Evolutionary conservation across 495 filamentous ascomycete species (phyloP).

Genomic region (Aspergillus asperescens): DNA sequence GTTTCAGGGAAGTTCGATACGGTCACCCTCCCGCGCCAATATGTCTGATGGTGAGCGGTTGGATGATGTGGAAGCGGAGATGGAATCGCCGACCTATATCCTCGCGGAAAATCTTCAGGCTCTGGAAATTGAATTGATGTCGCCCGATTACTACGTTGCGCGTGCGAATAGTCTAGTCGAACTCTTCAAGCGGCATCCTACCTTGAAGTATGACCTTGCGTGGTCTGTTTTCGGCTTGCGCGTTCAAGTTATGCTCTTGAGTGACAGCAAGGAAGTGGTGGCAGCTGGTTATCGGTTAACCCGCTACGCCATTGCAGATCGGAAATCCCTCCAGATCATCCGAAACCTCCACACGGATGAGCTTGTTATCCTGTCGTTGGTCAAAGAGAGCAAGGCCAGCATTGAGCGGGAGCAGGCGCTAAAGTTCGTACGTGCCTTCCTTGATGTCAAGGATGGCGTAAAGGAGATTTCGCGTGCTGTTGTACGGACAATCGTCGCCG

Average conservation of each 20-base stretch:
- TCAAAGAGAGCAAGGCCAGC: conserved; percentile 91
- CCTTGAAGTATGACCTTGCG: conserved; percentile 89
- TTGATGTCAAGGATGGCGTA: conserved; percentile 92
- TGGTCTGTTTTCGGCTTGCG: conserved; percentile 92
- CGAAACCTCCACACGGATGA: conserved; percentile 84
- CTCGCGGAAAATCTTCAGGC: conserved; percentile 84
- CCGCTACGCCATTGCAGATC: conserved; percentile 89
- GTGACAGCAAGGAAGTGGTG: conserved; percentile 90
- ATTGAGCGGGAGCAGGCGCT: conserved; percentile 95
- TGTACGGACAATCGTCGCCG: conserved; percentile 77
- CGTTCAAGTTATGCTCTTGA: conserved; percentile 91
- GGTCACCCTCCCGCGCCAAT: conserved; percentile 57
- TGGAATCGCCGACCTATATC: conserved; percentile 85
- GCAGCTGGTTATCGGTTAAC: conserved; percentile 91
- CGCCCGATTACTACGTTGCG: conserved; percentile 89
- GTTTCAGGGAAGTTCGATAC: conserved; percentile 59
- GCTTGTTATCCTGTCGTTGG: conserved; percentile 82
- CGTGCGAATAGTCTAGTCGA: conserved; percentile 86
- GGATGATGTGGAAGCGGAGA: conserved; percentile 53
- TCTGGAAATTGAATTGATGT: conserved; percentile 78
- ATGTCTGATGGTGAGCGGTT: conserved; percentile 41
- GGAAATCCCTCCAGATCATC: conserved; percentile 81
- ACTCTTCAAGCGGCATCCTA: conserved; percentile 86
- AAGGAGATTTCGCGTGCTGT: conserved; percentile 81
- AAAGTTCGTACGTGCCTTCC: conserved; percentile 92